These are phyloP conservation scores for Silene vulgaris DNA, from an alignment of 179 eudicot genomes.

Conservation along the genomic window DNA sequence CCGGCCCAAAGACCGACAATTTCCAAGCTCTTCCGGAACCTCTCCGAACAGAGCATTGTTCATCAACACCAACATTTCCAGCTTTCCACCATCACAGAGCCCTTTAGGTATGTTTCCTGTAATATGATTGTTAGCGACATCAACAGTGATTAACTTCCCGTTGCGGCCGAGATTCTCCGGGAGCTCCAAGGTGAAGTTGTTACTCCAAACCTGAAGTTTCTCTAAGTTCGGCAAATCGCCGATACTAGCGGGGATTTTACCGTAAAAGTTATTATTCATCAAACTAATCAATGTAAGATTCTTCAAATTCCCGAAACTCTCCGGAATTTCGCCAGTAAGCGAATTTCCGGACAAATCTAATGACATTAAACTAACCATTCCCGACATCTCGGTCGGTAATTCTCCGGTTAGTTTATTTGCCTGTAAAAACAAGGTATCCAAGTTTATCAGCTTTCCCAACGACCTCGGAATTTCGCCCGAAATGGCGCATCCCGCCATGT, in stretches of 20 bases:
- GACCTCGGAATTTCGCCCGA: slow-evolving; percentile 65
- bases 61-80: slow-evolving; percentile 41
- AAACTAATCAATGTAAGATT: slow-evolving; percentile 49
- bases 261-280: slow-evolving; percentile 51
- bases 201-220: slow-evolving; percentile 58
- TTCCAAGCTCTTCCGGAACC: slow-evolving; percentile 60
- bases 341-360: slow-evolving; percentile 53
- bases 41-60: slow-evolving; percentile 59
- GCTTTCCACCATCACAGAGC: slow-evolving; percentile 53
- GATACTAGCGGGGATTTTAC: slow-evolving; percentile 51
- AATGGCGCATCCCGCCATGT: slow-evolving; percentile 44
- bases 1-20: slow-evolving; percentile 48
- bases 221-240: slow-evolving; percentile 69
- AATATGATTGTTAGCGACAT: slow-evolving; percentile 51
- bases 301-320: slow-evolving; percentile 37
- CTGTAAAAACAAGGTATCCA: slow-evolving; percentile 55
- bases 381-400: slow-evolving; percentile 58
- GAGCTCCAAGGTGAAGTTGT: slow-evolving; percentile 57
- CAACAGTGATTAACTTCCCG: slow-evolving; percentile 48
- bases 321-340: slow-evolving; percentile 58
- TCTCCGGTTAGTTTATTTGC: slow-evolving; percentile 49
- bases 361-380: slow-evolving; percentile 47
- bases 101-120: slow-evolving; percentile 60
- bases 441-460: slow-evolving; percentile 44
- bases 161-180: slow-evolving; percentile 64